Evolutionary conservation across 1,284 basidiomycete species (phyloP), one percentile per base, ranked within the genome.

Genomic region (Trichosporon sp.): DNA sequence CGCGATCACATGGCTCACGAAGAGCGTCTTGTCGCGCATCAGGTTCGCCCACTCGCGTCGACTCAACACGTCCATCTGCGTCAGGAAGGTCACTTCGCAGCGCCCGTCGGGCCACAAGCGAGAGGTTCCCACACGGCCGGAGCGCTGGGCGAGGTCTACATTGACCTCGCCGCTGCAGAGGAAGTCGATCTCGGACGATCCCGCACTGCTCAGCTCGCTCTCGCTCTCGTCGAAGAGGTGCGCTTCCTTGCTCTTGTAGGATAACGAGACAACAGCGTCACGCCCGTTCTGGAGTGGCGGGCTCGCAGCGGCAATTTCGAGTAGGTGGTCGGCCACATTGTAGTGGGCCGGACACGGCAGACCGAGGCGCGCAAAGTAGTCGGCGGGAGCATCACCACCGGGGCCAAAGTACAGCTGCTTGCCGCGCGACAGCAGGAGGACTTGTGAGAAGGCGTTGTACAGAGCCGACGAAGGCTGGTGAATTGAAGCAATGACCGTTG

Each of bases 271-370:
- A 6, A 52, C 46, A 1, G 46, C 46, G 13, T 52, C 46, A 11
- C 27, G 25, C 4, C 46, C 46, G 16, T 10, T 27, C 25, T 14
- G 46, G 11, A 52, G 46, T 2, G 46, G 74, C 9, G 71, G 54
- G 11, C 63, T 82, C 52, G 86, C 86, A 70, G 86, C 89, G 0
- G 92, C 91, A 57, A 95, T 84, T 69, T 95, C 92, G 13, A 95
- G 83, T 14, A 95, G 84, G 73, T 92, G 90, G 76, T 96, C 92
- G 0, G 92, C 92, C 14, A 94, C 85, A 70, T 95, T 95, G 81
- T 93, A 92, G 0, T 90, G 91, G 46, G 86, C 82, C 13, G 84
- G 84, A 62, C 85, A 87, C 21, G 82, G 83, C 52, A 69, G 61
- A 68, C 84, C 81, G 69, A 81, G 74, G 58, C 75, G 64, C 1